Base-by-base conservation (phyloP, 1,284 basidiomycete species). In the Exobasidium rhododendri region DNA sequence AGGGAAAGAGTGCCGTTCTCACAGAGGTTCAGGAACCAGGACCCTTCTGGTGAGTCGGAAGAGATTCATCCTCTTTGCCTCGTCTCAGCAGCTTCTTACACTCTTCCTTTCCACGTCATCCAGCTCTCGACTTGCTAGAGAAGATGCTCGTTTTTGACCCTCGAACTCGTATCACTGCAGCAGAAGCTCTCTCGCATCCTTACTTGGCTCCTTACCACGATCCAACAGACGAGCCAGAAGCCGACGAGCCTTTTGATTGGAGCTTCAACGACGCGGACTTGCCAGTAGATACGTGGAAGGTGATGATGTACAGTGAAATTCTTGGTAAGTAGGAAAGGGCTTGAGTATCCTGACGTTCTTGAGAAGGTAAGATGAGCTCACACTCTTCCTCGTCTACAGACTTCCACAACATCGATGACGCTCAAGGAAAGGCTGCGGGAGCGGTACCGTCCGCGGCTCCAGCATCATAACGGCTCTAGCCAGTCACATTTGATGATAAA, bases 101-200 rank as follows among this genome's bases (percentile, higher is more conserved):
- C 17, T 40, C 86, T 40, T 40, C 35, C 7, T 40, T 90, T 40
- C 35, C 7, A 40, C 17, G 7, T 40, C 17, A 7, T 40, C 7
- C 35, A 91, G 94, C 96, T 14, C 85, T 99, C 70, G 93, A 97
- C 82, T 85, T 99, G 43, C 86, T 99, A 51, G 94, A 99, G 83
- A 92, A 92, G 82, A 98, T 98, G 96, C 87, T 99, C 43, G 94
- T 97, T 20, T 99, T 99, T 77, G 96, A 98, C 81, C 94, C 96
- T 3, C 86, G 91, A 69, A 97, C 93, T 80, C 89, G 94, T 67
- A 97, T 98, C 85, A 92, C 88, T 68, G 96, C 96, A 20, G 86
- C 91, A 30, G 87, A 93, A 68, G 92, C 89, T n/a, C 85, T 99
- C 53, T 85, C 84, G 4, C 93, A 98, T 82, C 90, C 92, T 74